A percentile compares a stretch with the other conserved stretches of the same genome.
These are phyloP conservation scores for Pisolithus tinctorius DNA, from an alignment of 768 basidiomycete species.

Conservation along the genomic window DNA sequence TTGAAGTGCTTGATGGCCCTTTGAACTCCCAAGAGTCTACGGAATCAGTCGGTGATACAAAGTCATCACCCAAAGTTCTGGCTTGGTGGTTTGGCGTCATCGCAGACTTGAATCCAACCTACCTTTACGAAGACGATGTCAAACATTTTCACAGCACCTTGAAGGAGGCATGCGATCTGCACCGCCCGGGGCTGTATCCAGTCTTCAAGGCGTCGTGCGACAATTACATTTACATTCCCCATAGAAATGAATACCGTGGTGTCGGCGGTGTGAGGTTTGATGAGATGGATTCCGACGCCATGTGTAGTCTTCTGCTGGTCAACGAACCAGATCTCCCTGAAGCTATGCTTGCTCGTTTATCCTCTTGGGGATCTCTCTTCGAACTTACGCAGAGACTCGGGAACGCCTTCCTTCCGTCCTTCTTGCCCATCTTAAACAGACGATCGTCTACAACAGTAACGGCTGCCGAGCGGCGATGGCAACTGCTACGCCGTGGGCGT, in stretches of 20 bases:
- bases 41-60: not conserved
- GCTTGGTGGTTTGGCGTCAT: conserved; percentile 24
- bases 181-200: conserved; percentile 29
- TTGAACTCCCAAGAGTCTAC: not conserved
- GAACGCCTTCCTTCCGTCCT: conserved; percentile 41
- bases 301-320: too few species aligned
- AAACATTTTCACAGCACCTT: too few species aligned
- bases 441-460: conserved; percentile 26
- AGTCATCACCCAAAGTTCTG: conserved; percentile 8
- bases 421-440: conserved; percentile 37
- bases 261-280: conserved; percentile 56
- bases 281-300: conserved; percentile 32
- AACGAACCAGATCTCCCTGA: too few species aligned
- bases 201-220: conserved; percentile 49
- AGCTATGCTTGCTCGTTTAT: too few species aligned
- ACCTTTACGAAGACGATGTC: conserved; percentile 38
- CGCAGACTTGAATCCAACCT: conserved; percentile 44
- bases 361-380: conserved; percentile 10
- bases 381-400: conserved; percentile 36
- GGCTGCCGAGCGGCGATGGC: conserved; percentile 37
- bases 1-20: conserved; percentile 14
- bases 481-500: conserved; percentile 43
- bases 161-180: not conserved
- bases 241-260: conserved; percentile 45
- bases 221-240: conserved; percentile 47